Base-by-base conservation (phyloP, 176 grass and related monocot species). In the sorghum (Sorghum bicolor) region DNA sequence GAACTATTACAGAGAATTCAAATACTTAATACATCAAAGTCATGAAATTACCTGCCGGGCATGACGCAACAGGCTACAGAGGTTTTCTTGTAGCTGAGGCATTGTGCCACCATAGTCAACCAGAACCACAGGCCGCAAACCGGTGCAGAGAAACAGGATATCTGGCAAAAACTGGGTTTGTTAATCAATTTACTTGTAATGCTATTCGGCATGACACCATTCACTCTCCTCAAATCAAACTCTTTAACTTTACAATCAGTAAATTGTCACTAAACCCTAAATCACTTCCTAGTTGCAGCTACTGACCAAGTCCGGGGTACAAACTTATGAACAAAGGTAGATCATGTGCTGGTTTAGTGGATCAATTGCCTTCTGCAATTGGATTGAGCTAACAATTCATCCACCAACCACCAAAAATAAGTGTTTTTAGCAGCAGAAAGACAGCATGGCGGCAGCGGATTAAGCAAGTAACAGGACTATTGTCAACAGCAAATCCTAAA, bases 101-200 rank as follows among this genome's bases (percentile, higher is more conserved):
- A 94, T 92, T 28, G 72, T 87, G 62, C 92, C 92, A 16, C 84
- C 89, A 71, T 94, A 92, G 57, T 94, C 92, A 75, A 94, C 67
- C 64, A 94, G 74, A 15, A 94, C 67, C 4, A 87, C 87, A 58
- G 89, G 68, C 48, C 89, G 82, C 87, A 92, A 47, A 37, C 84
- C 75, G 1, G 89, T 89, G 78, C 92, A 94, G 61, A 94, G 85
- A 61, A 86, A 87, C 11, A 80, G 22, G 37, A 94, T 87, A 83
- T 94, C 92, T 94, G 87, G 47, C 43, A 53, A 70, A 0, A 81
- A 5, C 11, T 29, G 3, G 82, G 61, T 31, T 69, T 47, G 41
- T 68, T 85, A 24, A 44, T 7, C 25, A 24, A 29, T 69, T n/a
- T 22, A 67, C 12, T 43, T 28, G 4, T 19, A 75, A 70, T 50